Base-by-base conservation (phyloP, 441 rosid genomes). In the Jatropha multifida region DNA sequence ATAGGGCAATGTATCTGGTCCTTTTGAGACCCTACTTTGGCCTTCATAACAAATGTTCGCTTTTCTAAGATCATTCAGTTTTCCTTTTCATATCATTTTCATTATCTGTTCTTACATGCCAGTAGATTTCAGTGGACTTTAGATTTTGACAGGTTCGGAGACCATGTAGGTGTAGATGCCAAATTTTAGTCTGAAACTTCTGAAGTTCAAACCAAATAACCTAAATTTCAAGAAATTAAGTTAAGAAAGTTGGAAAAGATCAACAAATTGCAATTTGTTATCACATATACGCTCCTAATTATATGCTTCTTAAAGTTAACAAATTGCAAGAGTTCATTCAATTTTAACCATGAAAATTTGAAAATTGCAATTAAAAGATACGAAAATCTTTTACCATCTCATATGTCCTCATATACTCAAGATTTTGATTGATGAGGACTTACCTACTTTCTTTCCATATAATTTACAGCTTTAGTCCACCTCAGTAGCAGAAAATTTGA, bases 41-140 rank as follows among this genome's bases (percentile, higher is more conserved):
- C 56, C 46, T 60, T 38, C 49, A 75, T 51, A 73, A 61, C 6
- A 52, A 52, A 42, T 42, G 46, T 42, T 42, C 1, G 46, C 46
- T 42, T 8, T 42, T 42, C 9, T 42, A 8, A 42, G 46, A 42
- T 42, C 46, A 42, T 42, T 42, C 46, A 13, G 20, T 52, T 52
- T 14, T 38, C 14, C 9, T 74, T 61, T 74, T 56, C 32, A 73
- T 51, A 51, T 52, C 59, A 51, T 64, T 27, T 26, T 42, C 38
- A 11, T 6, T 63, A 11, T 44, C 27, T 64, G 49, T 44, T 64
- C 12, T 38, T 17, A 17, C 17, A 52, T 52, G 56, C 18, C 56
- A 13, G n/a, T 52, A 18, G 20, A 11, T 17, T 41, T 20, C 46
- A 12, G 17, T 11, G 54, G 41, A 44, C 54, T 42, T 66, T 54